Evolutionary conservation across 225 moss, liverwort and hornwort genomes (phyloP), one percentile per base, ranked within the genome.

Genomic region (Takakia lepidozioides): DNA sequence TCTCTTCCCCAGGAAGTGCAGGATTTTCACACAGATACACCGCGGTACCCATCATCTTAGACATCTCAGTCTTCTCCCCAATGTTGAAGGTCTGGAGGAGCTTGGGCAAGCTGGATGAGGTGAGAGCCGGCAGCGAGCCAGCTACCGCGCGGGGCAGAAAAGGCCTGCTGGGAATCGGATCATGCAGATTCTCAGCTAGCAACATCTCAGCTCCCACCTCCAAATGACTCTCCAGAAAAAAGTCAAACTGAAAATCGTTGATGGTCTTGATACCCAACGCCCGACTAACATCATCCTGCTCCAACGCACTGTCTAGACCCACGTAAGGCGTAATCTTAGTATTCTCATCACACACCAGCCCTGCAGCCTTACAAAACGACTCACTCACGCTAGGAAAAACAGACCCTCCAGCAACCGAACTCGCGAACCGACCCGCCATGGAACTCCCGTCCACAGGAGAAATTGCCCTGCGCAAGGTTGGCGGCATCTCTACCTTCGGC

Each of bases 221-320:
- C 10, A 77, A 65, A 0, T 61, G 43, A 0, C 36, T 27, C 2
- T 77, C 77, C 29, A 77, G 42, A 35, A 77, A 77, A 48, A 72
- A 77, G 21, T 77, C 77, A 17, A 77, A 77, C 64, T 72, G 77
- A 32, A 77, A 72, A 42, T 77, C 72, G 37, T 77, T 77, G 46
- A 77, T 72, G 10, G 72, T 68, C 42, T 68, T 61, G 47, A 77
- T 77, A 0, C 68, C 27, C 6, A 51, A 25, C 0, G 68, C 51
- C 28, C 64, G 67, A 9, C 39, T 48, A 1, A 1, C 46, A 4
- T 20, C 42, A 0, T 19, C 7, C 22, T 61, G 27, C 15, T 0
- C 46, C 66, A 3, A 13, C 29, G 37, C 25, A 45, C 10, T 8
- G 7, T 41, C n/a, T 41, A 20, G 11, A 16, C 7, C 20, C 2